Base-by-base conservation (phyloP, 768 basidiomycete species). In the Naganishia friedmannii region DNA sequence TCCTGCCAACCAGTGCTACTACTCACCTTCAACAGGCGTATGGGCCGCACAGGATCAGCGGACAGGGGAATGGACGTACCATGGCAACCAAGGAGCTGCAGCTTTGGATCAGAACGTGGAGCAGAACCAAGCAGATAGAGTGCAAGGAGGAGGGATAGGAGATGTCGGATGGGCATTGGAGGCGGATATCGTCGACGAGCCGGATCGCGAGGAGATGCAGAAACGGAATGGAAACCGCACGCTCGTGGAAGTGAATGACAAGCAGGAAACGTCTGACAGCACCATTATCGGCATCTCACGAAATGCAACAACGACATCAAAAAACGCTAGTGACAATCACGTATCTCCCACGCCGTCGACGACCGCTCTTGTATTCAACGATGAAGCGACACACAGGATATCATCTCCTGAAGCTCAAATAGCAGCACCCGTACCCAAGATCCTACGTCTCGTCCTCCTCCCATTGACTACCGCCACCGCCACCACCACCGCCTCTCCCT, bases 381-480 rank as follows among this genome's bases (percentile, higher is more conserved):
- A n/a, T n/a, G n/a, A n/a, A n/a, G n/a, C n/a, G n/a, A n/a, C n/a
- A n/a, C n/a, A n/a, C n/a, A n/a, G n/a, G n/a, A n/a, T n/a, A n/a
- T n/a, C n/a, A n/a, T n/a, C n/a, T n/a, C n/a, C n/a, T n/a, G 34
- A 4, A 37, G 34, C 34, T 5, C 34, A 37, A 37, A 5, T 12
- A 4, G 34, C 34, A 37, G 34, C 12, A 5, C 12, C 34, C 6
- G 67, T 75, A 6, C 70, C 74, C 28, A 70, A 77, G 54, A 72
- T 77, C 37, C 70, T 78, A 31, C 73, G 77, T 12, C 71, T 78
- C 37, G 77, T 79, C 7, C 75, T 78, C 12, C 13, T 68, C 23
- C 75, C 53, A 66, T 53, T 2, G 17, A 21, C 7, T 75, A 74
- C 15, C 54, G 65, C 2, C 34, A 15, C 34, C 4, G 45, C 42